Conservation (phyloP, 2,329 filamentous ascomycete genomes). For the Aspergillus chevalieri region DNA sequence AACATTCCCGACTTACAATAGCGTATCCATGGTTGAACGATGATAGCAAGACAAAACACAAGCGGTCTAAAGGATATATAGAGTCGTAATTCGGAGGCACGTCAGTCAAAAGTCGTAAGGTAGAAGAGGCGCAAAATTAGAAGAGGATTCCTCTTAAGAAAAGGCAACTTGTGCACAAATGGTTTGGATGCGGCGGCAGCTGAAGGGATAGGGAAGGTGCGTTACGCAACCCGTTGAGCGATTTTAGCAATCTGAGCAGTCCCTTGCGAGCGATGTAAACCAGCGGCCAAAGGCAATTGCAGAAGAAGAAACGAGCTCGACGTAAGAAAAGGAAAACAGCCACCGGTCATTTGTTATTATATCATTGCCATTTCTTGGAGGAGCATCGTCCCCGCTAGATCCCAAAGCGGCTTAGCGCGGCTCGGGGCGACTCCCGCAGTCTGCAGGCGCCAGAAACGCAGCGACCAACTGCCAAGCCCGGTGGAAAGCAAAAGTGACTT, state of each 20-base stretch:
- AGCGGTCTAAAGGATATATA: neutral
- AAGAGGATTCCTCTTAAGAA: neutral
- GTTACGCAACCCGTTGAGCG: neutral
- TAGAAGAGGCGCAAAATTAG: neutral
- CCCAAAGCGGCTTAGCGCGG: constrained; percentile 10
- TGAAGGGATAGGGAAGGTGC: neutral
- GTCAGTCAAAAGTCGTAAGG: neutral
- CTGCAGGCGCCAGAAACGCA: constrained; percentile 25
- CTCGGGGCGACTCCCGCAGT: constrained; percentile 12
- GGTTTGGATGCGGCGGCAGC: neutral
- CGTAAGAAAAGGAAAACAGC: constrained; percentile 2
- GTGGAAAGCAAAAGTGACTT: constrained; percentile 25
- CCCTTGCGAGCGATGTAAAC: neutral
- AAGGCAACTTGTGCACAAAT: neutral
- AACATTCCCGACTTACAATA: constrained; percentile 35
- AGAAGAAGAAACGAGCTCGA: constrained; percentile 1
- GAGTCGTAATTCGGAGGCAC: neutral
- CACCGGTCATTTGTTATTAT: constrained; percentile 9
- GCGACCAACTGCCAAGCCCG: constrained; percentile 4
- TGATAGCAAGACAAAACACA: neutral
- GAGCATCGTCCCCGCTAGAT: constrained; percentile 5
- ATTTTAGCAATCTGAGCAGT: neutral
- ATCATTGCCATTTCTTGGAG: constrained; percentile 6
- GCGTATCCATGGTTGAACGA: constrained; percentile 40
- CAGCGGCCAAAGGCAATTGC: neutral